Evolutionary conservation across 495 filamentous ascomycete species (phyloP).

Genomic region (Bacidia gigantensis): DNA sequence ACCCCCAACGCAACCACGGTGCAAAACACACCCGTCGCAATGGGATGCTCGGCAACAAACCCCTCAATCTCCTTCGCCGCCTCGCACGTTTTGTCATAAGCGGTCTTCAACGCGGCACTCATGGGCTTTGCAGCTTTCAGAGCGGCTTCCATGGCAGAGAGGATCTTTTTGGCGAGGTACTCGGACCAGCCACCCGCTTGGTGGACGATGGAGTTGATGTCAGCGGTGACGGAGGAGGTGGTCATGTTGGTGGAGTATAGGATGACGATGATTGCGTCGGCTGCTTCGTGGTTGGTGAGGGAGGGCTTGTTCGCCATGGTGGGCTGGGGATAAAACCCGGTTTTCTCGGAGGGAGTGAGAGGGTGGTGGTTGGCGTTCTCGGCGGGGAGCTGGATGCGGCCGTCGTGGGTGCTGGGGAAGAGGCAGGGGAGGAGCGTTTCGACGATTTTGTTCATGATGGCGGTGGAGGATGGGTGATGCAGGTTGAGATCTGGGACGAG

Average conservation of each 20-base stretch:
- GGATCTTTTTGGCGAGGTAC: constrained; percentile 23
- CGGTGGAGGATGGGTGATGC: too few species aligned
- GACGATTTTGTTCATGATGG: too few species aligned
- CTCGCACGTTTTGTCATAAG: constrained; percentile 21
- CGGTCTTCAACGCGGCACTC: constrained; percentile 23
- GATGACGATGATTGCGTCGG: constrained; percentile 5
- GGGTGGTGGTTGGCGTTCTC: not conserved
- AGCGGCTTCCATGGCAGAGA: constrained; percentile 22
- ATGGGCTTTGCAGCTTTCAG: constrained; percentile 22
- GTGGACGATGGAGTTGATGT: constrained; percentile 11
- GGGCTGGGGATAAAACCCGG: not conserved
- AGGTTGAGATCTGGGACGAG: too few species aligned
- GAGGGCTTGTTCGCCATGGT: not conserved
- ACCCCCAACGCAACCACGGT: constrained; percentile 40
- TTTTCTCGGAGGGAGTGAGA: constrained; percentile 1
- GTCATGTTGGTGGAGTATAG: constrained; percentile 1
- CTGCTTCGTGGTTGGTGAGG: not conserved
- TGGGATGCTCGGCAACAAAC: constrained; percentile 32
- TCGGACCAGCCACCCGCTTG: constrained; percentile 28
- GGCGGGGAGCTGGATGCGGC: too few species aligned
- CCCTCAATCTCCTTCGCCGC: constrained; percentile 17
- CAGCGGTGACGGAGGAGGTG: not conserved
- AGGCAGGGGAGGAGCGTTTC: too few species aligned
- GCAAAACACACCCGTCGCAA: constrained; percentile 13
- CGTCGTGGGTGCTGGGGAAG: too few species aligned